Base-by-base conservation (phyloP, 352 stramenopile genomes). In the Phytopythium delawarense region DNA sequence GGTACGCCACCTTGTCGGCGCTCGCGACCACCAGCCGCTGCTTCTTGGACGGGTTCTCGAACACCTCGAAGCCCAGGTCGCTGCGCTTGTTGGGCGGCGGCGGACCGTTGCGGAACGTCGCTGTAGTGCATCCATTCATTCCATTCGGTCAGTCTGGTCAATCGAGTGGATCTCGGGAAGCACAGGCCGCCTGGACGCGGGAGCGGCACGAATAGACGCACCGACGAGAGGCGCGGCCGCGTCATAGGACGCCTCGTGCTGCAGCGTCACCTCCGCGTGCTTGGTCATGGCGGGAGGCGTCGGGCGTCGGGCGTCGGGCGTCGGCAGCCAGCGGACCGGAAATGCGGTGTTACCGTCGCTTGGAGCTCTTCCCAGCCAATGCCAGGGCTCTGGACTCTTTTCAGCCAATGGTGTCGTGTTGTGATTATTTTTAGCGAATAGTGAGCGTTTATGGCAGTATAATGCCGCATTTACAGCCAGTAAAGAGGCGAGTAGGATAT, bases 21-120 rank as follows among this genome's bases (percentile, higher is more conserved):
- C 77, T 91, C 25, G 85, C 74, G 25, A 94, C 70, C 49, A 94
- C 83, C 28, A 94, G 67, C 28, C 81, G 81, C 65, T 92, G 80
- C 69, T 94, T 94, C 69, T 92, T 94, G 25, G 68, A 68, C 2
- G 75, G 48, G 62, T 94, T 89, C 68, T 94, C 83, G 63, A 89
- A 94, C 66, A 94, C 68, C 53, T 92, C 80, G 59, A 92, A 91
- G 46, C 66, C 74, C 63, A 94, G 71, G 56, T 91, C 71, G 59
- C 79, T 71, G 57, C 77, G 78, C 59, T 86, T 74, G 42, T 40
- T 68, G 5, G 75, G 74, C 40, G 82, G 81, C 44, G 83, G 83
- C 25, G 85, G 85, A 2, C 85, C 85, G 65, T 91, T 91, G 44
- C 85, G 85, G 70, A 94, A 94, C 48, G 85, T 89, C 13, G 84